phyloP scores from a whole-genome alignment of 768 basidiomycete genomes.

The Mycena haematopus region DNA sequence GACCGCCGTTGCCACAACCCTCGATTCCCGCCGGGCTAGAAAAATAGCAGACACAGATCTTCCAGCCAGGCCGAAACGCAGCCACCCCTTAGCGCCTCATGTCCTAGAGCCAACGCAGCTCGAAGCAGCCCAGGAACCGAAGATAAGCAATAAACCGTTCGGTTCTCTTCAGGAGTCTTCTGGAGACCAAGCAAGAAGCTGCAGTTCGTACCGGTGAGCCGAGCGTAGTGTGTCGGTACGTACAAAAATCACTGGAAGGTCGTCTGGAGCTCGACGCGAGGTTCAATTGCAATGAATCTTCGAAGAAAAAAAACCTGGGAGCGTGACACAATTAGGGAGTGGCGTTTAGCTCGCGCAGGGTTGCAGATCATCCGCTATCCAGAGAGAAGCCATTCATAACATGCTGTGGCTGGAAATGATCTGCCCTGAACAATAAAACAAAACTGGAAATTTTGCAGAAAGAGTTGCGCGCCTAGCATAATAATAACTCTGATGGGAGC shows the following conservation, averaged over 20 bases:
- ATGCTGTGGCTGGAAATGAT: slow-evolving; percentile 13
- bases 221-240: slow-evolving; percentile 5
- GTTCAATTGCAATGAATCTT: too few species aligned
- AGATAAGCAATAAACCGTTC: neutral
- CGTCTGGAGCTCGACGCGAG: slow-evolving; percentile 9
- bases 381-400: neutral
- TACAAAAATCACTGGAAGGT: neutral
- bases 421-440: slow-evolving; percentile 6
- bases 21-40: neutral
- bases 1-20: slow-evolving; percentile 6
- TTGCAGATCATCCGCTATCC: slow-evolving; percentile 1
- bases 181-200: slow-evolving; percentile 9
- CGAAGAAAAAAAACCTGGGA: slow-evolving; percentile 1
- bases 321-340: neutral
- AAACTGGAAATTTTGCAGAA: neutral
- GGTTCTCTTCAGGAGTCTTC: slow-evolving; percentile 11
- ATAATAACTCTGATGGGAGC: slow-evolving; percentile 3
- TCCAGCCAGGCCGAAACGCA: slow-evolving; percentile 12
- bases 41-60: slow-evolving; percentile 12
- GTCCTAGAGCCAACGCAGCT: slow-evolving; percentile 3
- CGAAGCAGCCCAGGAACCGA: slow-evolving; percentile 22
- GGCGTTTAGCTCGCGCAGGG: slow-evolving; percentile 20
- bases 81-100: slow-evolving; percentile 19
- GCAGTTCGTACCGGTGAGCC: slow-evolving; percentile 15
- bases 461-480: neutral